Conservation (phyloP, 2,329 filamentous ascomycete species). For the Orbilia javanica region DNA sequence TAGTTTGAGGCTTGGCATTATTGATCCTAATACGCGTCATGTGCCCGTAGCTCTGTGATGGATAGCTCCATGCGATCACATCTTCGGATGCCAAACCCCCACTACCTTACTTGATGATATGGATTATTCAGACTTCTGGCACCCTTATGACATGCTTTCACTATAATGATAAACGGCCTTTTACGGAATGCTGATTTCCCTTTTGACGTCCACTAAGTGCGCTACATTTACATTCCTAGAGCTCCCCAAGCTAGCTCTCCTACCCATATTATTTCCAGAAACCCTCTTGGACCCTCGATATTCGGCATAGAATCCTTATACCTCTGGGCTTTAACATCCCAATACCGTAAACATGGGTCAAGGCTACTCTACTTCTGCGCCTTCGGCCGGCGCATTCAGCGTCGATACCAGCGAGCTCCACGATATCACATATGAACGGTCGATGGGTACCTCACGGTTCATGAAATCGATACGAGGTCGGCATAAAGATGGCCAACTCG, state of each 20-base stretch:
- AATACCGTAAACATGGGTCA: slow-evolving; percentile 79
- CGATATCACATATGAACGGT: slow-evolving; percentile 91
- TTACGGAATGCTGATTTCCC: slow-evolving; percentile 17
- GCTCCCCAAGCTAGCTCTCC: not conserved
- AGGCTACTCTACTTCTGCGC: slow-evolving; percentile 78
- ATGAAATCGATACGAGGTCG: slow-evolving; percentile 96
- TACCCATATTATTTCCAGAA: not conserved
- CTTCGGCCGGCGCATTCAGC: slow-evolving; percentile 76
- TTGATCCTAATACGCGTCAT: slow-evolving; percentile 40
- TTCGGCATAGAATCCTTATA: slow-evolving; percentile 58
- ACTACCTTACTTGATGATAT: slow-evolving; percentile 37
- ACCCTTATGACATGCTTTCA: slow-evolving; percentile 7
- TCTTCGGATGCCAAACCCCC: too few relatives aligned
- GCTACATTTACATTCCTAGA: not conserved
- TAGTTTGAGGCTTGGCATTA: not conserved
- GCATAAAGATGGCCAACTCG: slow-evolving; percentile 88
- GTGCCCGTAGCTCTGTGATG: slow-evolving; percentile 26
- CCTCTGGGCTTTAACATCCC: slow-evolving; percentile 60
- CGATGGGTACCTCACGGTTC: slow-evolving; percentile 89
- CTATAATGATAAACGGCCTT: slow-evolving; percentile 45
- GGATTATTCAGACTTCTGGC: not conserved
- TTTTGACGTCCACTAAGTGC: slow-evolving; percentile 48
- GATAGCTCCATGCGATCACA: slow-evolving; percentile 4
- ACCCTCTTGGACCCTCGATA: slow-evolving; percentile 19
- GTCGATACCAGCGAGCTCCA: slow-evolving; percentile 94